These are phyloP conservation scores for Candida vaughaniae DNA, from an alignment of 805 yeast species.

Conservation along the genomic window DNA sequence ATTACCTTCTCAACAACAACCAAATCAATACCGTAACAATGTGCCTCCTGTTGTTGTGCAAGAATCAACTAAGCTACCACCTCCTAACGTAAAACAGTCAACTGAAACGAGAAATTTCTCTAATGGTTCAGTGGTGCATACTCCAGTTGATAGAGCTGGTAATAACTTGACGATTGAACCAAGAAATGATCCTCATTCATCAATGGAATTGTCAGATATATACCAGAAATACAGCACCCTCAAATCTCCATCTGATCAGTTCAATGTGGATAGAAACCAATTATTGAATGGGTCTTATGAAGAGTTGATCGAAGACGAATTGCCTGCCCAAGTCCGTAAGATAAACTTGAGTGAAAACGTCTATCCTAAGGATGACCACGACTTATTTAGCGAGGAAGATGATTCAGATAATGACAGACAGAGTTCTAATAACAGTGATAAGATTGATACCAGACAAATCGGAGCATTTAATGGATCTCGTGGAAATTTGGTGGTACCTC, in stretches of 20 bases:
- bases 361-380: conserved; percentile 39
- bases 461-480: conserved; percentile 11
- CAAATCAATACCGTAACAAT: neutral
- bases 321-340: conserved; percentile 31
- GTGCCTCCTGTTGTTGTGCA: neutral
- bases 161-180: conserved; percentile 12
- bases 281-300: conserved; percentile 38
- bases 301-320: conserved; percentile 31
- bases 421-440: conserved; percentile 13
- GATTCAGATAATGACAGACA: conserved; percentile 20
- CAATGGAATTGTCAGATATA: conserved; percentile 42
- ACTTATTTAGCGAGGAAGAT: conserved; percentile 34
- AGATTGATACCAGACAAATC: conserved; percentile 21
- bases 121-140: conserved; percentile 12
- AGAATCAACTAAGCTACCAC: neutral
- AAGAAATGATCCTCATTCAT: conserved; percentile 24
- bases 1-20: neutral
- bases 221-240: conserved; percentile 42
- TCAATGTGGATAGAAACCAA: conserved; percentile 32
- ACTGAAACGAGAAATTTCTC: conserved; percentile 11
- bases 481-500: conserved; percentile 11
- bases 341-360: conserved; percentile 25
- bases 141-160: conserved; percentile 5
- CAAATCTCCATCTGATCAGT: conserved; percentile 40
- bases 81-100: conserved; percentile 1